A percentile compares a stretch with the other conserved stretches of the same genome.
Evolutionary conservation across 768 basidiomycete genomes (phyloP).

Genomic region (Mycena sanguinolenta): DNA sequence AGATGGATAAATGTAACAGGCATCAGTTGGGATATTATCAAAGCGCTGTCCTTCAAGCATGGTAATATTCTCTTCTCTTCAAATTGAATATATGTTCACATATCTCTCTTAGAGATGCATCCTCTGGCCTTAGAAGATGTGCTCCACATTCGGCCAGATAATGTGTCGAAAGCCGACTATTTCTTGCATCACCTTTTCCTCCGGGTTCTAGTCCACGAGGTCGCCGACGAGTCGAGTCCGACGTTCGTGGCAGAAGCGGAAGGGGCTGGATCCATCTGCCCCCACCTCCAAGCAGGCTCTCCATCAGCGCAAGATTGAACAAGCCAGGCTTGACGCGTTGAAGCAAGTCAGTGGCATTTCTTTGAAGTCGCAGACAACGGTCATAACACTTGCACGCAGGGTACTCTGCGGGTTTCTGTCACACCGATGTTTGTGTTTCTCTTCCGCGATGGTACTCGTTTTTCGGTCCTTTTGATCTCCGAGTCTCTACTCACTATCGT

Average conservation of each 20-base stretch:
- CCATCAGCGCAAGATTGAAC: slow-evolving; percentile 28
- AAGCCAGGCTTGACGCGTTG: slow-evolving; percentile 34
- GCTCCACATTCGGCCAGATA: slow-evolving; percentile 65
- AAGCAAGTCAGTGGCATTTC: slow-evolving; percentile 29
- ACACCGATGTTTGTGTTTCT: slow-evolving; percentile 77
- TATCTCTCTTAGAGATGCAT: slow-evolving; percentile 64
- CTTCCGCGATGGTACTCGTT: slow-evolving; percentile 64
- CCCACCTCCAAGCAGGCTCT: slow-evolving; percentile 15
- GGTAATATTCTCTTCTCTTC: no score
- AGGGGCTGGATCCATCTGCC: slow-evolving; percentile 14
- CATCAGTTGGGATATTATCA: slow-evolving; percentile 31
- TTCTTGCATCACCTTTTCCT: slow-evolving; percentile 74
- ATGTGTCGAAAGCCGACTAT: slow-evolving; percentile 62
- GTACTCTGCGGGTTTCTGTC: slow-evolving; percentile 61
- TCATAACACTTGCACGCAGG: slow-evolving; percentile 43
- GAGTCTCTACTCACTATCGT: background rate
- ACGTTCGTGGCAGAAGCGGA: slow-evolving; percentile 3
- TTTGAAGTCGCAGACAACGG: slow-evolving; percentile 28
- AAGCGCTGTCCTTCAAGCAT: slow-evolving; percentile 25
- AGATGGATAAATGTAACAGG: slow-evolving; percentile 34
- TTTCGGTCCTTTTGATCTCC: slow-evolving; percentile 4
- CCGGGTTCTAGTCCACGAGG: slow-evolving; percentile 54
- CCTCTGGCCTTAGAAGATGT: slow-evolving; percentile 75
- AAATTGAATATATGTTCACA: no score
- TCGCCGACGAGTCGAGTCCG: slow-evolving; percentile 14